Evolutionary conservation across 1,284 basidiomycete genomes (phyloP).

Genomic region (Cryptococcus neoformans): DNA sequence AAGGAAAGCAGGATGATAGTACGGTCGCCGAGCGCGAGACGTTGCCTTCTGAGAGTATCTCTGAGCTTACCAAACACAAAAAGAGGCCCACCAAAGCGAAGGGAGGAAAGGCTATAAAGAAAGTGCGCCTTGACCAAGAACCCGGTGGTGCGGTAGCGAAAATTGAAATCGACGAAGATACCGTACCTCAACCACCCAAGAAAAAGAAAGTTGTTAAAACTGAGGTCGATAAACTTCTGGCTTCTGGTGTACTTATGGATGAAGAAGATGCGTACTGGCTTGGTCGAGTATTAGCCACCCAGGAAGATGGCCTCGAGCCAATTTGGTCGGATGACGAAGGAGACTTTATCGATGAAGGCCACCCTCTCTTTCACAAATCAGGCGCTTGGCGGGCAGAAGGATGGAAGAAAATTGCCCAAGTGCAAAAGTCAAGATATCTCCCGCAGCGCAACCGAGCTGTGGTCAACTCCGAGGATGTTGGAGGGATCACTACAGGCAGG

Average conservation of each 20-base stretch:
- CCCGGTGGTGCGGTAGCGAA: conserved; percentile 20
- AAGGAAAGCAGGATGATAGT: background rate
- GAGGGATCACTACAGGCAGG: conserved; percentile 68
- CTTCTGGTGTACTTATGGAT: conserved; percentile 64
- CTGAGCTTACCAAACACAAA: conserved; percentile 14
- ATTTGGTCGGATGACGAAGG: conserved; percentile 24
- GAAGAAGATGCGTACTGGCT: conserved; percentile 91
- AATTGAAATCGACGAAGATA: conserved; percentile 26
- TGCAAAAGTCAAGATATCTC: conserved; percentile 84
- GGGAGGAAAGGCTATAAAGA: conserved; percentile 26
- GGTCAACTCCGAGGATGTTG: conserved; percentile 43
- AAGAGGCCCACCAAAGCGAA: conserved; percentile 21
- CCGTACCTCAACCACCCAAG: conserved; percentile 2
- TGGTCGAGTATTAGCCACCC: conserved; percentile 57
- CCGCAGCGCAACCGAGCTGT: conserved; percentile 58
- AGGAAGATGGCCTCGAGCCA: conserved; percentile 38
- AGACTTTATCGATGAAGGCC: conserved; percentile 21
- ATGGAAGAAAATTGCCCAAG: conserved; percentile 88
- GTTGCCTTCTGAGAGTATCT: background rate
- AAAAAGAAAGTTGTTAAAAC: conserved; percentile 17
- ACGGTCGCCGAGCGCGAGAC: background rate
- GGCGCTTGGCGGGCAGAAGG: conserved; percentile 72
- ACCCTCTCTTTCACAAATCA: conserved; percentile 34
- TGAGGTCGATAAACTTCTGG: conserved; percentile 36
- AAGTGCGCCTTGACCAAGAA: conserved; percentile 19